These are phyloP conservation scores for Thoreauomyces humboldtii DNA, from an alignment of 192 early-diverging fungal genomes.

Conservation along the genomic window DNA sequence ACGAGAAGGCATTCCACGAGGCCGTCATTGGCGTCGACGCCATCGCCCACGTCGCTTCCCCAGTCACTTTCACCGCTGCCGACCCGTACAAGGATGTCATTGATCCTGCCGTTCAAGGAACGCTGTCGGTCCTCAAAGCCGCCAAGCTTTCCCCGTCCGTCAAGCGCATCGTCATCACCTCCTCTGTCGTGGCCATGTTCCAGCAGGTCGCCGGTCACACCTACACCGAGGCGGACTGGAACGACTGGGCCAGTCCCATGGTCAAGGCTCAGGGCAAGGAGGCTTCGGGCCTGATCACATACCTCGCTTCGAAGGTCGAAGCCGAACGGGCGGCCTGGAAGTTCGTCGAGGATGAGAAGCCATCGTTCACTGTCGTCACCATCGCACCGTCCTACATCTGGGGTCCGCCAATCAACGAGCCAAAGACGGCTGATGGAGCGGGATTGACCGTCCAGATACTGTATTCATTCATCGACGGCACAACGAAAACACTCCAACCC, in stretches of 20 bases:
- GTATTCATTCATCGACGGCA: too few relatives aligned
- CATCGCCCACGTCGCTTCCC: constrained; percentile 45
- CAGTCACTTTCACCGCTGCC: constrained; percentile 17
- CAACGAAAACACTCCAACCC: too few relatives aligned
- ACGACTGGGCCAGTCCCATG: constrained; percentile 7
- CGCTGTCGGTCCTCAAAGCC: constrained; percentile 37
- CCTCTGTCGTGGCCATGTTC: neutral
- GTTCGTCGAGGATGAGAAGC: constrained; percentile 27
- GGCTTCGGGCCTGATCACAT: constrained; percentile 10
- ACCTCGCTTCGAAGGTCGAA: constrained; percentile 32
- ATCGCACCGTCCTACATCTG: too few relatives aligned
- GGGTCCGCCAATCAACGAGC: too few relatives aligned
- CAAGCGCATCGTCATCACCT: neutral
- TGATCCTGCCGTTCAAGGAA: constrained; percentile 47
- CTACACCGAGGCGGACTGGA: constrained; percentile 36
- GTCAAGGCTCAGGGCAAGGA: constrained; percentile 16
- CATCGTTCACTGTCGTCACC: too few relatives aligned
- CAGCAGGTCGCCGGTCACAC: constrained; percentile 13
- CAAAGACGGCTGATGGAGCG: too few relatives aligned
- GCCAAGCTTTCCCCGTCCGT: constrained; percentile 26
- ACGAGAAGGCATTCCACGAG: too few relatives aligned
- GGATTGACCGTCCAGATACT: too few relatives aligned
- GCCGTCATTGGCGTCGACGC: constrained; percentile 38
- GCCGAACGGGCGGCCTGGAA: constrained; percentile 39
- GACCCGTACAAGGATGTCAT: constrained; percentile 37